These are phyloP conservation scores for Hypoxylon fuscum DNA, from an alignment of 495 filamentous ascomycete genomes.

Conservation along the genomic window DNA sequence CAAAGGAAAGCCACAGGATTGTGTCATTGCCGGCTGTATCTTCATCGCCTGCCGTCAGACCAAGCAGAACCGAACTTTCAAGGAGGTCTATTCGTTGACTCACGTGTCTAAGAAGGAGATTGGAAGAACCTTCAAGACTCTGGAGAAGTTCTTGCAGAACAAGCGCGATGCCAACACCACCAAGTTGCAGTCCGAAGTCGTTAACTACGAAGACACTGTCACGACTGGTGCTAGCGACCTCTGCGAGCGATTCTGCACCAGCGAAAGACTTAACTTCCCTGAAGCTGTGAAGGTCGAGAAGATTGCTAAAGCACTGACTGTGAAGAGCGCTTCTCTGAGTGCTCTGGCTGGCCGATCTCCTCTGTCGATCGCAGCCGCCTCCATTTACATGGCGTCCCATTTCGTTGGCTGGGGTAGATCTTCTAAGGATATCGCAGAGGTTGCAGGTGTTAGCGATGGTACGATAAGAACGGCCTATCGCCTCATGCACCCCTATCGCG, in stretches of 20 bases:
- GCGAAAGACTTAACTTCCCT: conserved; percentile 72
- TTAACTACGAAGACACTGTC: conserved; percentile 75
- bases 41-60: conserved; percentile 96
- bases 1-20: conserved; percentile 94
- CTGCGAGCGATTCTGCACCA: conserved; percentile 86
- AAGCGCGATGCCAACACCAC: conserved; percentile 49
- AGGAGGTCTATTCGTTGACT: conserved; percentile 89
- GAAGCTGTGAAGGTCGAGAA: conserved; percentile 73
- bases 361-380: conserved; percentile 90
- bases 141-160: conserved; percentile 84
- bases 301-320: conserved; percentile 76
- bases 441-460: conserved; percentile 90
- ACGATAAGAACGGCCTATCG: conserved; percentile 97
- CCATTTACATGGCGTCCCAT: conserved; percentile 92
- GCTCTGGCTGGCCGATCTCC: conserved; percentile 92
- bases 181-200: conserved; percentile 45
- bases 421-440: conserved; percentile 82
- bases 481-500: conserved; percentile 75
- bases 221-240: conserved; percentile 86
- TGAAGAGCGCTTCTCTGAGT: conserved; percentile 73
- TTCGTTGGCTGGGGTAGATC: conserved; percentile 79
- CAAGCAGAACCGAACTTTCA: conserved; percentile 78
- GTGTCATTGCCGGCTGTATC: conserved; percentile 93
- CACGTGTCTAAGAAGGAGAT: conserved; percentile 98
- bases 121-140: conserved; percentile 89